Conservation (phyloP, 2,329 filamentous ascomycete species). For the Aplosporella prunicola region DNA sequence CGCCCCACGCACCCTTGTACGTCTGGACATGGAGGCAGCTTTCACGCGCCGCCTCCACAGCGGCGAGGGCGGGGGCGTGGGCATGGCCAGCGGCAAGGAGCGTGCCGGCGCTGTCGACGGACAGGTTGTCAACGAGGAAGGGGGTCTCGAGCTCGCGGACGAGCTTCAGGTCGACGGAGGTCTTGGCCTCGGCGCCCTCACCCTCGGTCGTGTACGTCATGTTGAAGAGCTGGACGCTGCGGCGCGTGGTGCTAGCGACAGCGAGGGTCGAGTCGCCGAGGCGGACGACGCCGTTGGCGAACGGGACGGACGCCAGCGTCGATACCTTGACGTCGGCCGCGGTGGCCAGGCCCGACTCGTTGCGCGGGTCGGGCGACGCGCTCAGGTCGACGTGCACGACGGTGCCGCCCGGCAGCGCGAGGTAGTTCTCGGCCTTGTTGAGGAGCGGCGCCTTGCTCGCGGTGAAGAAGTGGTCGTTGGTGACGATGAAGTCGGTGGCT, state of each 20-base stretch:
- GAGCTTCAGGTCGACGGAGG: slow-evolving; percentile 11
- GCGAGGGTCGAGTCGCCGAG: slow-evolving; percentile 30
- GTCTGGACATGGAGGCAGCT: slow-evolving; percentile 12
- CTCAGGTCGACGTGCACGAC: slow-evolving; percentile 27
- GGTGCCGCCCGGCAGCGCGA: slow-evolving; percentile 26
- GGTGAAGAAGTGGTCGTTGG: slow-evolving; percentile 35
- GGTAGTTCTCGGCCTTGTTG: slow-evolving; percentile 31
- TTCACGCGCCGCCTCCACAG: background rate
- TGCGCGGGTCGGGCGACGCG: slow-evolving; percentile 1
- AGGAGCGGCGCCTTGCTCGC: slow-evolving; percentile 19
- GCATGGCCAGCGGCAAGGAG: slow-evolving; percentile 35
- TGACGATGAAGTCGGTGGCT: slow-evolving; percentile 24
- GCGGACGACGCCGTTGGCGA: slow-evolving; percentile 33
- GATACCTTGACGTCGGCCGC: background rate
- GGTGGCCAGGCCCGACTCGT: slow-evolving; percentile 2
- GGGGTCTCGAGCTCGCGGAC: slow-evolving; percentile 18
- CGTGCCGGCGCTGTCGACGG: slow-evolving; percentile 27
- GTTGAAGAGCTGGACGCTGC: slow-evolving; percentile 28
- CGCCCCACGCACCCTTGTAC: slow-evolving; percentile 4
- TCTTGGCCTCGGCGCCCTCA: background rate
- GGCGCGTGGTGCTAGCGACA: slow-evolving; percentile 28
- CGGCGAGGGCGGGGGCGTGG: slow-evolving; percentile 22
- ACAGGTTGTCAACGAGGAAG: slow-evolving; percentile 32
- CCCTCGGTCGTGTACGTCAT: background rate
- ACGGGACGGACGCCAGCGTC: slow-evolving; percentile 20